Evolutionary conservation across 768 basidiomycete genomes (phyloP).

Genomic region (Tephrocybe sp.): DNA sequence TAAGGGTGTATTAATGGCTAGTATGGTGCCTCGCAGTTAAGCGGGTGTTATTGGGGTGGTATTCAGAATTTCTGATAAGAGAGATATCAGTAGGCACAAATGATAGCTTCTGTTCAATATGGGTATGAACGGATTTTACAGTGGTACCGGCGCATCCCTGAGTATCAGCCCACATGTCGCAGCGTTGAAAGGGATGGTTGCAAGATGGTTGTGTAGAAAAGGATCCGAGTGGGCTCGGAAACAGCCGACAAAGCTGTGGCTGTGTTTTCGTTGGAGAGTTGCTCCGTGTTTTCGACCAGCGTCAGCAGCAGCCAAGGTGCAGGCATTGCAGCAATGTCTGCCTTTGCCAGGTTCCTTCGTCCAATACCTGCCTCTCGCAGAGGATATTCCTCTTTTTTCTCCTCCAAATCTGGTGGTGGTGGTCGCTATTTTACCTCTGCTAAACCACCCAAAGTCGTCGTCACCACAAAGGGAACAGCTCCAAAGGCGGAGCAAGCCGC

Average conservation of each 20-base stretch:
- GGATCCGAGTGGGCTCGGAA: background rate
- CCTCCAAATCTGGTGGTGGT: conserved; percentile 64
- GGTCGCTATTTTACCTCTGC: conserved; percentile 77
- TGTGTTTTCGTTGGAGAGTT: conserved; percentile 15
- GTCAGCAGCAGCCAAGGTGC: conserved; percentile 12
- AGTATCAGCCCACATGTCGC: too few relatives aligned
- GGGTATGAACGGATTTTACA: too few relatives aligned
- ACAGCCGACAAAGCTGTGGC: conserved; percentile 13
- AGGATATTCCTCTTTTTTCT: conserved; percentile 78
- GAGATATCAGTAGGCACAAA: too few relatives aligned
- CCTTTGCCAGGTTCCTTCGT: conserved; percentile 49
- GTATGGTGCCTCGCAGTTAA: too few relatives aligned
- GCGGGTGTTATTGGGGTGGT: too few relatives aligned
- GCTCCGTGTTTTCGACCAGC: conserved; percentile 9
- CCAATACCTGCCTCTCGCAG: conserved; percentile 49
- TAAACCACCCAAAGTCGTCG: conserved; percentile 59
- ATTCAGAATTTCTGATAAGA: too few relatives aligned
- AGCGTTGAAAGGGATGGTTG: too few relatives aligned
- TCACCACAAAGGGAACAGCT: conserved; percentile 27
- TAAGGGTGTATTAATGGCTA: too few relatives aligned
- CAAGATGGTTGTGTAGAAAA: background rate
- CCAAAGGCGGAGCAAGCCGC: conserved; percentile 28
- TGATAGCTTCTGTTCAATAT: too few relatives aligned
- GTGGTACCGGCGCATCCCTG: too few relatives aligned
- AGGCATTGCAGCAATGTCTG: conserved; percentile 40